These are phyloP conservation scores for Aureobasidium pullulans DNA, from an alignment of 2,329 filamentous ascomycete genomes.

Conservation along the genomic window DNA sequence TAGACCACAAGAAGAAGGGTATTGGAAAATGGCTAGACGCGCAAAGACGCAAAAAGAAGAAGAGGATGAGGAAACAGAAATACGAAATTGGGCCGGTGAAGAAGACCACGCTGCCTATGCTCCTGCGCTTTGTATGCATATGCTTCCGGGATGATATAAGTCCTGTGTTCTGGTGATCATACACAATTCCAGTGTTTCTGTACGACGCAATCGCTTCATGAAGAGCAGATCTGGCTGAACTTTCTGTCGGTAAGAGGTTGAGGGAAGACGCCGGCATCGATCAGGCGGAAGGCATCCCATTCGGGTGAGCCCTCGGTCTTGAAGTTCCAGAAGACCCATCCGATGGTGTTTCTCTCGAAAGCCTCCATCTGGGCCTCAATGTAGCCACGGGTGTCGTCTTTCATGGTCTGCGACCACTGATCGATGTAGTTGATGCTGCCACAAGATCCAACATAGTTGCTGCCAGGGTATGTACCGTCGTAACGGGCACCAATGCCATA, in stretches of 20 bases:
- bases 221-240: slow-evolving; percentile 25
- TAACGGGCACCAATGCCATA: slow-evolving; percentile 53
- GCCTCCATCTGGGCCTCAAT: slow-evolving; percentile 49
- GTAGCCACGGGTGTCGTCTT: slow-evolving; percentile 42
- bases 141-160: background rate
- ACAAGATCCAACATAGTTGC: slow-evolving; percentile 48
- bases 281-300: slow-evolving; percentile 46
- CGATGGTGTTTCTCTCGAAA: slow-evolving; percentile 44
- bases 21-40: background rate
- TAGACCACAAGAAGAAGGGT: slow-evolving; percentile 9
- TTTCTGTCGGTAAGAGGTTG: slow-evolving; percentile 29
- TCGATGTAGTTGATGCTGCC: slow-evolving; percentile 41
- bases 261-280: slow-evolving; percentile 47
- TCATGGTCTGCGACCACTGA: slow-evolving; percentile 39
- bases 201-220: slow-evolving; percentile 2
- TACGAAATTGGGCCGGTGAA: background rate
- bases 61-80: background rate
- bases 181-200: slow-evolving; percentile 3
- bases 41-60: background rate
- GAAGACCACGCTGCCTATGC: background rate
- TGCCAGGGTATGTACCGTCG: slow-evolving; percentile 47
- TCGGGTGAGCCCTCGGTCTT: slow-evolving; percentile 47
- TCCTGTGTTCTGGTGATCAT: background rate
- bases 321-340: slow-evolving; percentile 52
- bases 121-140: background rate